Base-by-base conservation (phyloP, 1,284 basidiomycete genomes). In the Hemileia vastatrix region DNA sequence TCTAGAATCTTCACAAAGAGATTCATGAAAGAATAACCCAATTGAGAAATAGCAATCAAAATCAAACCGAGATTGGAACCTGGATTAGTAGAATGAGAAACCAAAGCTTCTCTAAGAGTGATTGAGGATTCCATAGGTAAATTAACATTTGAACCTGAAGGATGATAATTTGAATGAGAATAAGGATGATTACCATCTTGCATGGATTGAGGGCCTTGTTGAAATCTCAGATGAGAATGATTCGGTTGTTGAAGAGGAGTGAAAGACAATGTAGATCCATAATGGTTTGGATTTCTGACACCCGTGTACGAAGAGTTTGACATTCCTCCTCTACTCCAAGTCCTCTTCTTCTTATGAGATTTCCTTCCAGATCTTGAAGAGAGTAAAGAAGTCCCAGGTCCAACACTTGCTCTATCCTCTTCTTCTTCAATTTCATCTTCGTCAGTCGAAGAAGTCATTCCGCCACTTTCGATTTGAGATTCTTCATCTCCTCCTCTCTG, bases 71-170 rank as follows among this genome's bases (percentile, higher is more conserved):
- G 58, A 33, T 60, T 60, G 19, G 65, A 64, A 23, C 67, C 66
- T 1, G 68, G 68, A 3, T 55, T 59, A 27, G 65, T 64, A 32
- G 64, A 65, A n/a, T n/a, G n/a, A n/a, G n/a, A n/a, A n/a, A n/a
- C n/a, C n/a, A n/a, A n/a, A n/a, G n/a, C n/a, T n/a, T n/a, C n/a
- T n/a, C n/a, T n/a, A n/a, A n/a, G n/a, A n/a, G n/a, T n/a, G n/a
- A n/a, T n/a, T n/a, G n/a, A n/a, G n/a, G n/a, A n/a, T n/a, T n/a
- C n/a, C n/a, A n/a, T n/a, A n/a, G n/a, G n/a, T n/a, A n/a, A n/a
- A n/a, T n/a, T n/a, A n/a, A n/a, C n/a, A n/a, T n/a, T n/a, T n/a
- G n/a, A n/a, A n/a, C n/a, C n/a, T n/a, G n/a, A n/a, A n/a, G n/a
- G n/a, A n/a, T n/a, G n/a, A n/a, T n/a, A n/a, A n/a, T n/a, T n/a